Evolutionary conservation across 106 monocot genomes (phyloP), one percentile per base, ranked within the genome.

Genomic region (Allium sativum): DNA sequence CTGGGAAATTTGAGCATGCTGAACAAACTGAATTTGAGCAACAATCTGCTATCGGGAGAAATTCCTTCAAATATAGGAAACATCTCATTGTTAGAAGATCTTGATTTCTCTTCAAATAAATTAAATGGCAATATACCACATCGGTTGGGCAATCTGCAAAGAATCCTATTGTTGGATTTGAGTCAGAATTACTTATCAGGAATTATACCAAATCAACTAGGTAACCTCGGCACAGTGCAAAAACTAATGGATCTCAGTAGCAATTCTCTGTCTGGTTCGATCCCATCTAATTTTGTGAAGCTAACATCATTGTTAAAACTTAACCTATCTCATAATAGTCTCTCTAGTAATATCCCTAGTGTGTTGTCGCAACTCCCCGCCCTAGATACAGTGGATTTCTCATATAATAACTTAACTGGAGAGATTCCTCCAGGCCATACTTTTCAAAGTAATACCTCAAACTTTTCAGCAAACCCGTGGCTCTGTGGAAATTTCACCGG

Each of bases 401-500:
- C 92, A 1, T 66, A 79, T 73, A 92, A 92, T 76, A 76, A 77
- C 6, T 62, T 92, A 7, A 62, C 73, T 12, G 92, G 92, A 21
- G 14, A 62, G 1, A 62, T 92, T 53, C 92, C 92, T 8, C 17
- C 22, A 10, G 74, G 74, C 8, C 60, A 55, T 3, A 75, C 58
- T 53, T 48, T 48, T 48, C 57, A 59, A 45, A 81, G 65, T 19
- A 54, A 72, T 40, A 45, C 91, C 2, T 47, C 42, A 15, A 62
- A 76, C 6, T 92, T 70, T 62, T 22, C 53, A 17, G 92, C 84
- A 1, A 92, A 94, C 69, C 20, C 73, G 0, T 75, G 83, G 8
- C 70, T 94, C 22, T 94, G 93, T 42, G 93, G 93, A 47, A 62
- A 86, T 63, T 45, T 65, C 6, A 52, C 65, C 1, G 93, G 83